A percentile compares a stretch with the other conserved stretches of the same genome.
Conservation (phyloP, 352 stramenopile species). For the Pythium utonaiense region DNA sequence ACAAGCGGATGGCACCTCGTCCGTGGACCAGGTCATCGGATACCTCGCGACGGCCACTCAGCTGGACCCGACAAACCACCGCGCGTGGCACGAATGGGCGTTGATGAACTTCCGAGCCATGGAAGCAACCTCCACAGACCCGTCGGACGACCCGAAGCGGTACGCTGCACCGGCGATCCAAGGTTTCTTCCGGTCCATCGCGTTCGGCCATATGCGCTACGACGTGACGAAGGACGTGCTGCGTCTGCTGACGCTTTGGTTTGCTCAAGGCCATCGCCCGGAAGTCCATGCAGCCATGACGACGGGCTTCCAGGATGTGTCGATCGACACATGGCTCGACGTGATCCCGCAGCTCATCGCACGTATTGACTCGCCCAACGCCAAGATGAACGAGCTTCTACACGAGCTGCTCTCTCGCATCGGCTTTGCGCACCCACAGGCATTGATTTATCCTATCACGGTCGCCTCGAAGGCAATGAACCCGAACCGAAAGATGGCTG, state of each 20-base stretch:
- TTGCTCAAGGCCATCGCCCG: slow-evolving; percentile 92
- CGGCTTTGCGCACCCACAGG: slow-evolving; percentile 95
- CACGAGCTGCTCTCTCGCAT: slow-evolving; percentile 91
- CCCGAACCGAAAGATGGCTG: slow-evolving; percentile 85
- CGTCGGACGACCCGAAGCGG: slow-evolving; percentile 46
- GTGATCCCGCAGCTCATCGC: slow-evolving; percentile 98
- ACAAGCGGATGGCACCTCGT: slow-evolving; percentile 58
- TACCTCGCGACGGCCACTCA: slow-evolving; percentile 82
- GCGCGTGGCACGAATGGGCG: slow-evolving; percentile 98
- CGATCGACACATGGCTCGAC: slow-evolving; percentile 97
- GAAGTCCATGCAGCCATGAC: slow-evolving; percentile 86
- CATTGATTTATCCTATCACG: slow-evolving; percentile 98
- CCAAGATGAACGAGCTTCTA: slow-evolving; percentile 76
- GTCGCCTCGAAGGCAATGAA: slow-evolving; percentile 96
- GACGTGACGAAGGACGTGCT: slow-evolving; percentile 96
- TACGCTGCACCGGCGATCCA: slow-evolving; percentile 94
- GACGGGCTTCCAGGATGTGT: slow-evolving; percentile 90
- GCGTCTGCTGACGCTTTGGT: slow-evolving; percentile 98
- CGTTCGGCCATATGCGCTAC: slow-evolving; percentile 93
- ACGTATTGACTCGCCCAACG: slow-evolving; percentile 80
- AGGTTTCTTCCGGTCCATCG: slow-evolving; percentile 97
- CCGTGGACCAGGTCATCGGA: slow-evolving; percentile 64
- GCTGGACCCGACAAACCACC: slow-evolving; percentile 91
- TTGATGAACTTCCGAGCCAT: slow-evolving; percentile 95
- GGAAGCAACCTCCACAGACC: slow-evolving; percentile 58